Percentiles rank a stretch among this genome's conserved stretches.
Conservation (phyloP, 2,329 filamentous ascomycete genomes). For the Fusarium devonianum region DNA sequence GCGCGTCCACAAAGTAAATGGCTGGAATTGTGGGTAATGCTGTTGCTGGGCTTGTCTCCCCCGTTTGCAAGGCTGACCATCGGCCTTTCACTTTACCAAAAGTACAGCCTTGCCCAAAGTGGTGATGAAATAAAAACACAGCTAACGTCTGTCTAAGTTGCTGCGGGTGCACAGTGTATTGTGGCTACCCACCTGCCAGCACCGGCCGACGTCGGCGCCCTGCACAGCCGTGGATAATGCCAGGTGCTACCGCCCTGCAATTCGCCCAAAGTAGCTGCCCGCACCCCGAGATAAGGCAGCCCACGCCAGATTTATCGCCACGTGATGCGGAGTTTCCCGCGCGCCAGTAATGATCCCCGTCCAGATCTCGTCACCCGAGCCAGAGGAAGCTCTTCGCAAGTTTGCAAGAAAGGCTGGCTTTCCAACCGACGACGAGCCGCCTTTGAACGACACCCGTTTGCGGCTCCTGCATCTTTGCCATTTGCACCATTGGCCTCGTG, state of each 20-base stretch:
- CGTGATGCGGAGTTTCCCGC: conserved; percentile 46
- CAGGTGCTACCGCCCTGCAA: conserved; percentile 14
- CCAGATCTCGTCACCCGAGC: conserved; percentile 48
- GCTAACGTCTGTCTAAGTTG: too few species aligned
- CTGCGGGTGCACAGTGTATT: too few species aligned
- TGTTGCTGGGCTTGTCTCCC: not conserved
- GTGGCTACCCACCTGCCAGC: too few species aligned
- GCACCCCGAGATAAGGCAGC: conserved; percentile 34
- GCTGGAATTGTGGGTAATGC: not conserved
- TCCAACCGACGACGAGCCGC: conserved; percentile 31
- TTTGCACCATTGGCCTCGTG: conserved; percentile 22
- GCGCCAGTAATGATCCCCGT: conserved; percentile 41
- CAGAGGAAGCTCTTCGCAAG: conserved; percentile 47
- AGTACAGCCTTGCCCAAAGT: too few species aligned
- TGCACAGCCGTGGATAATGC: conserved; percentile 18
- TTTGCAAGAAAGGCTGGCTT: conserved; percentile 45
- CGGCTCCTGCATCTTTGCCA: conserved; percentile 22
- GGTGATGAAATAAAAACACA: too few species aligned
- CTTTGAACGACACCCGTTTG: conserved; percentile 26
- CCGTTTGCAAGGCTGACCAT: not conserved
- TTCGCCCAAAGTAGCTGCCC: conserved; percentile 9
- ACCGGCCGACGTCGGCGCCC: conserved; percentile 30
- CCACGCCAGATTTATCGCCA: conserved; percentile 42
- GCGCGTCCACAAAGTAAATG: too few species aligned
- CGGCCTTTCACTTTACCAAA: not conserved